Evolutionary conservation across 2,329 filamentous ascomycete species (phyloP).

Genomic region (Alternaria conjuncta): DNA sequence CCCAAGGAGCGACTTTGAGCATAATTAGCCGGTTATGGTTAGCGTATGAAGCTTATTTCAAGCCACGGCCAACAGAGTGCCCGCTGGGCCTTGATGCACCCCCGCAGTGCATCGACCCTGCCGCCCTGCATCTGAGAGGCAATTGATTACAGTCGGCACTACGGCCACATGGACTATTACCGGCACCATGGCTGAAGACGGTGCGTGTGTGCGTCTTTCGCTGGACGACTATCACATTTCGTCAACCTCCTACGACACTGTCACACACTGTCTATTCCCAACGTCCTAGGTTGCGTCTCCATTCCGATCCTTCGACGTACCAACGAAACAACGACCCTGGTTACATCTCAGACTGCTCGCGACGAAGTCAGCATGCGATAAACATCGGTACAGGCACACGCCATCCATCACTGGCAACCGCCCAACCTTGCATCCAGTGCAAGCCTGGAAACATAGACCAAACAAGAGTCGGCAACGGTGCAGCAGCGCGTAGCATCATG

Average conservation of each 20-base stretch:
- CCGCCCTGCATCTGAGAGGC: slow-evolving; percentile 18
- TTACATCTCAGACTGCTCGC: not conserved
- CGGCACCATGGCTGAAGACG: slow-evolving; percentile 17
- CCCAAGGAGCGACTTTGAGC: slow-evolving; percentile 37
- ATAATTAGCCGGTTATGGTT: slow-evolving; percentile 33
- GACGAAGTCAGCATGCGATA: slow-evolving; percentile 10
- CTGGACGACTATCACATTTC: not conserved
- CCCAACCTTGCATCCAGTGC: not conserved
- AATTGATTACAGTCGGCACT: slow-evolving; percentile 5
- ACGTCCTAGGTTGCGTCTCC: not conserved
- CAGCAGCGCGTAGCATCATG: slow-evolving; percentile 26
- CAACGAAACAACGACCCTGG: not conserved
- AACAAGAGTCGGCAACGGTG: slow-evolving; percentile 10
- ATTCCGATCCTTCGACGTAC: not conserved
- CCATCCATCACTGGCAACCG: not conserved
- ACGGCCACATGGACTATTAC: slow-evolving; percentile 21
- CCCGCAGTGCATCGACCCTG: slow-evolving; percentile 12
- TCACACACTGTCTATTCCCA: not conserved
- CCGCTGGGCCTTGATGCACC: slow-evolving; percentile 12
- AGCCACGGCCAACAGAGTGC: slow-evolving; percentile 18
- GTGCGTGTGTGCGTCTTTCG: not conserved
- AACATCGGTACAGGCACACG: not conserved
- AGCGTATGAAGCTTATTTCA: slow-evolving; percentile 21
- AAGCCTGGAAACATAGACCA: slow-evolving; percentile 10
- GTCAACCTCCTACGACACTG: not conserved